Evolutionary conservation across 129 eudicot genomes (phyloP).

Genomic region (Pulicaria dysenterica): DNA sequence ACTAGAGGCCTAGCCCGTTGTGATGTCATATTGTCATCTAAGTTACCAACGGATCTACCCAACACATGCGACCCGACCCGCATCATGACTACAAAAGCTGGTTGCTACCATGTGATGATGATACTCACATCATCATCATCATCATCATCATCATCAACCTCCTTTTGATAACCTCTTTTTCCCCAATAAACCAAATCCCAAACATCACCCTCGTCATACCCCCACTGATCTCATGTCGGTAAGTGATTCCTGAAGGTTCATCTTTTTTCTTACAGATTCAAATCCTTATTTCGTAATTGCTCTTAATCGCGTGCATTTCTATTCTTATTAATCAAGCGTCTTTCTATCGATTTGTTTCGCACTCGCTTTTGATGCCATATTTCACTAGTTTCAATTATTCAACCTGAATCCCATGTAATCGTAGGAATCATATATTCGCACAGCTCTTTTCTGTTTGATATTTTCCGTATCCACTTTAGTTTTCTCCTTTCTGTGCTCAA

Average conservation of each 20-base stretch:
- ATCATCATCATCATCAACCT: conserved; percentile 12
- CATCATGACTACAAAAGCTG: conserved; percentile 15
- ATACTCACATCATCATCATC: conserved; percentile 2
- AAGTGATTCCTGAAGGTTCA: conserved; percentile 6
- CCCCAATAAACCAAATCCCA: conserved; percentile 14
- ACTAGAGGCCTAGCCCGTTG: too few species aligned
- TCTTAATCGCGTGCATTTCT: conserved; percentile 5
- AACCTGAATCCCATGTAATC: conserved; percentile 8
- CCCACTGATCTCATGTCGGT: conserved; percentile 31
- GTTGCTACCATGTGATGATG: not conserved
- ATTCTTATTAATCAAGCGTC: conserved; percentile 15
- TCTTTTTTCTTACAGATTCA: not conserved
- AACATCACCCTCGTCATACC: conserved; percentile 6
- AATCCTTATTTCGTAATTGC: not conserved
- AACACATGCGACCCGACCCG: conserved; percentile 3
- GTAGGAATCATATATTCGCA: not conserved
- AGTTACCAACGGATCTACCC: not conserved
- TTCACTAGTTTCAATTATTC: conserved; percentile 11
- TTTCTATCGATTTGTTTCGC: conserved; percentile 2
- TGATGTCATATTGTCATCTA: not conserved
- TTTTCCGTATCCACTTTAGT: not conserved
- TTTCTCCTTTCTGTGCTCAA: not conserved
- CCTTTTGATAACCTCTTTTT: conserved; percentile 19
- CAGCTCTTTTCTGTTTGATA: not conserved
- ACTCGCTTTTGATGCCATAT: not conserved